Base-by-base conservation (phyloP, 2,329 filamentous ascomycete species). In the Sarocladiaceae sp. region DNA sequence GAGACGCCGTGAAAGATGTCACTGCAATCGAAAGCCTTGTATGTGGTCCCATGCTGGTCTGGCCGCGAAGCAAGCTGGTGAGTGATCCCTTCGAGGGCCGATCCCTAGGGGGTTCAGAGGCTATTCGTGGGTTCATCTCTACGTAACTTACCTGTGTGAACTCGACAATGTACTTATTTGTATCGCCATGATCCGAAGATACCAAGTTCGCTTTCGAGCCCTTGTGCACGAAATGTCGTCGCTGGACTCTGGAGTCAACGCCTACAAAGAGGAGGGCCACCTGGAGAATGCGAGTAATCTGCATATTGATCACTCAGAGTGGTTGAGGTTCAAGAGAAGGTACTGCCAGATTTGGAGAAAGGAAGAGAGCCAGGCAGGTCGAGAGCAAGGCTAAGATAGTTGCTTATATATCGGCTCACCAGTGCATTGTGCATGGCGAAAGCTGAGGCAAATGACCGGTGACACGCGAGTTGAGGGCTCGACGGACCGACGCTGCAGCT, bases 1-100 rank as follows among this genome's bases (percentile, higher is more conserved):
- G 57, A 55, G 23, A 64, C 51, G 3, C 64, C 64, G 7, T 51
- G 55, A 34, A 67, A 67, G 32, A 66, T 48, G 40, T 64, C 59
- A 31, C 56, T 54, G 21, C 61, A 64, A 43, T 64, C 59, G 41
- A 64, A 59, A 12, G 53, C 50, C 41, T 57, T 55, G 42, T 57
- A 61, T 9, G 49, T 50, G 15, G 47, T 44, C 24, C 16, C 43
- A 23, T 51, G 52, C 15, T 26, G 43, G 2, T 48, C 40, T 20
- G 50, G 46, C 15, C 48, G 51, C 11, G 45, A 44, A 7, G 48
- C 50, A 12, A 62, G 45, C 16, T 57, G 54, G 26, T 48, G 52
- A 33, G 55, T 44, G 7, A 62, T 45, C 18, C 27, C 34, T 7
- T 44, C 46, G 15, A 49, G 35, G 18, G 44, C 47, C 11, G 24